Conservation (phyloP, 2,329 filamentous ascomycete species). For the Fusarium graminum region DNA sequence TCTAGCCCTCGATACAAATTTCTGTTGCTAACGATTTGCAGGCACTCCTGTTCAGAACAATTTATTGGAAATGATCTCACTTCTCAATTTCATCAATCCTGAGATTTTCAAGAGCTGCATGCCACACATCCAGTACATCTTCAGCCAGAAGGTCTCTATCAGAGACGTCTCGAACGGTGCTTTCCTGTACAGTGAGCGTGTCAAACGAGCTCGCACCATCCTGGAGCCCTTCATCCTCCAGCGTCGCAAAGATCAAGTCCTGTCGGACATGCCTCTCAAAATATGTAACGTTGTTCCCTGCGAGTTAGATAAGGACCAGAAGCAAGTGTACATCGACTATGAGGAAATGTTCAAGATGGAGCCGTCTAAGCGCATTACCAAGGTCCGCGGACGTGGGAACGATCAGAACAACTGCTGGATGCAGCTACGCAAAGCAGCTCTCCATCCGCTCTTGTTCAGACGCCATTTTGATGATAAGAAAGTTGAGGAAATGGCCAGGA, state of each 20-base stretch:
- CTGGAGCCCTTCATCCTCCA: constrained; percentile 95
- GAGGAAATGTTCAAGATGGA: constrained; percentile 74
- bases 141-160: constrained; percentile 90
- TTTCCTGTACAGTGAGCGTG: constrained; percentile 87
- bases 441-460: constrained; percentile 90
- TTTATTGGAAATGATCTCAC: constrained; percentile 87
- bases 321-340: constrained; percentile 76
- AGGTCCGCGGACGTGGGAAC: constrained; percentile 62
- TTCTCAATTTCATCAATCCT: constrained; percentile 95
- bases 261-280: constrained; percentile 86
- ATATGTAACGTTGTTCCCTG: constrained; percentile 83
- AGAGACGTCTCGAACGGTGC: constrained; percentile 84
- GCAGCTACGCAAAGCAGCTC: constrained; percentile 90
- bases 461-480: constrained; percentile 81
- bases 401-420: constrained; percentile 82
- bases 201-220: constrained; percentile 88
- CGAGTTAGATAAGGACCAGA: constrained; percentile 79
- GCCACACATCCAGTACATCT: constrained; percentile 86
- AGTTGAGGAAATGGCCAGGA: constrained; percentile 81
- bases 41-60: constrained; percentile 97
- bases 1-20: neutral
- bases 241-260: constrained; percentile 91
- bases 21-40: constrained; percentile 57
- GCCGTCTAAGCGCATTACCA: constrained; percentile 65
- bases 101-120: constrained; percentile 81